Conservation (phyloP, 1,139 yeast genomes). For the Scheffersomyces illinoinensis region DNA sequence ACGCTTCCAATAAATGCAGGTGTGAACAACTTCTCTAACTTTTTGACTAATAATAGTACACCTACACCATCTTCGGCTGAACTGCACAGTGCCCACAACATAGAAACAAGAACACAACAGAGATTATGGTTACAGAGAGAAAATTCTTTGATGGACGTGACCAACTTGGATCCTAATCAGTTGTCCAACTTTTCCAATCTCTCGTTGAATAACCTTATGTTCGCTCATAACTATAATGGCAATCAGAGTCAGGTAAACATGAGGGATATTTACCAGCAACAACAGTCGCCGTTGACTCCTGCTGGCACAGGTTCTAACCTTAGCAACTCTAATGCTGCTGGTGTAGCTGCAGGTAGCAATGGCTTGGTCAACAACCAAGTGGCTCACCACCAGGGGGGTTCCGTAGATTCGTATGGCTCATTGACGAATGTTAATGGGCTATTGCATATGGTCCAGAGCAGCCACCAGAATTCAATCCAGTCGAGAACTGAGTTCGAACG, state of each 20-base stretch:
- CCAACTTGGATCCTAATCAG: conserved; percentile 35
- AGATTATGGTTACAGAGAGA: conserved; percentile 83
- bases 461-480: conserved; percentile 53
- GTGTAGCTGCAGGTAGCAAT: background rate
- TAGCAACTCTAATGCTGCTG: background rate
- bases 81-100: conserved; percentile 12
- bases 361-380: background rate
- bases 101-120: conserved; percentile 76
- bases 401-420: background rate
- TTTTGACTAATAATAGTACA: conserved; percentile 20
- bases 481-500: conserved; percentile 76
- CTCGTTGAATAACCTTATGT: conserved; percentile 51
- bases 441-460: conserved; percentile 32
- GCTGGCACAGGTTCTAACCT: conserved; percentile 7
- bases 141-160: conserved; percentile 61
- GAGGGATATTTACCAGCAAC: conserved; percentile 3
- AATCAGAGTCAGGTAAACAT: conserved; percentile 5
- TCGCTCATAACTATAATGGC: conserved; percentile 34
- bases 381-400: background rate
- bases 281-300: conserved; percentile 10
- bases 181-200: conserved; percentile 42
- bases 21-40: conserved; percentile 34
- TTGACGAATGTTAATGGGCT: conserved; percentile 31
- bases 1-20: conserved; percentile 8
- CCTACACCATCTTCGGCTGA: background rate